Evolutionary conservation across 371 early-diverging fungal species (phyloP), one percentile per base, ranked within the genome.

Genomic region (Batkoa obscura): DNA sequence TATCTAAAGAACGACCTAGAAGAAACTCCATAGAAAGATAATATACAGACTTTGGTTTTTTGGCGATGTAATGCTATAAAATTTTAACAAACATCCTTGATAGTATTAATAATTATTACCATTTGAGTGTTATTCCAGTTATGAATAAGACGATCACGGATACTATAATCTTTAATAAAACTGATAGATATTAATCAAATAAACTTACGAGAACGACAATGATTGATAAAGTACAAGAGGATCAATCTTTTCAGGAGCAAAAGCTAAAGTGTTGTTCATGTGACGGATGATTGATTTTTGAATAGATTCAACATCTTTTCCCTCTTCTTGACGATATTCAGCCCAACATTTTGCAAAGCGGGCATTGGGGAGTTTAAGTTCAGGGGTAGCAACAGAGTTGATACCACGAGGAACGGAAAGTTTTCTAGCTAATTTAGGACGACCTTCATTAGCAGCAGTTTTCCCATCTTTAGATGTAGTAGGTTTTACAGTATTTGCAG

Each of bases 11-110:
- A 47, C 93, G 79, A 37, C 93, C 93, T 49, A 93, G 68, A 59
- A 93, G 71, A 67, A 93, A 93, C 72, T 93, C 93, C 66, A 93
- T 75, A 38, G 93, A 92, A 62, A 93, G 69, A 69, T 93, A 93
- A 72, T 91, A 90, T 37, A 91, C 82, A 43, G 90, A 81, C 73
- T 93, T 93, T 47, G 84, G 85, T 58, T 83, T 77, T 38, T 72
- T 67, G 34, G 50, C 34, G 32, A 35, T 43, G 33, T 51, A 50
- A 13, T 42, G 42, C 15, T 51, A 39, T 39, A 9, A 9, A 23
- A 5, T n/a, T 6, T 23, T 37, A 36, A 30, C 1, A 23, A 47
- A 31, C n/a, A 23, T 6, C n/a, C 13, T 5, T 47, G 36, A 41
- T n/a, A 38, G 15, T 34, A 65, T 59, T 53, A 39, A 5, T 6